A percentile compares a stretch with the other conserved stretches of the same genome.
Conservation (phyloP, 139 green algal genomes). For the Chlorella sp. region DNA sequence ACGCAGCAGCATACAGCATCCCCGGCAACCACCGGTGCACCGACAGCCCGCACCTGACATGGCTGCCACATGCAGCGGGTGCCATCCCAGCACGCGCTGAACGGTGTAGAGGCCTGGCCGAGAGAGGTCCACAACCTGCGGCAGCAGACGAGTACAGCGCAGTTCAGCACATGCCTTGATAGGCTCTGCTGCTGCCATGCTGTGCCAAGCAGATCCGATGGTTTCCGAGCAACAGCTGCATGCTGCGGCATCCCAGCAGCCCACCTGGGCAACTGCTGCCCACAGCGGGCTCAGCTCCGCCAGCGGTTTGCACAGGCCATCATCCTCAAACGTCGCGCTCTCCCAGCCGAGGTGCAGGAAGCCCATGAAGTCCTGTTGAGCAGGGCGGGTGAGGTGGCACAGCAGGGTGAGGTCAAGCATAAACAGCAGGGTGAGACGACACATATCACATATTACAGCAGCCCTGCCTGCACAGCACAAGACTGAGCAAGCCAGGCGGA, state of each 20-base stretch:
- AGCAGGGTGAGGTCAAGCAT: too few relatives aligned
- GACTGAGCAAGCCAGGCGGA: too few relatives aligned
- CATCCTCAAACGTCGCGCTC: conserved; percentile 52
- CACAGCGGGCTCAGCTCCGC: conserved; percentile 42
- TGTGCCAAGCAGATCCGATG: too few relatives aligned
- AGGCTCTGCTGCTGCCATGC: too few relatives aligned
- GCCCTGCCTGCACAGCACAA: too few relatives aligned
- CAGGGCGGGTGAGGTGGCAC: too few relatives aligned
- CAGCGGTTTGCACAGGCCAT: conserved; percentile 28
- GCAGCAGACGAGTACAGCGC: too few relatives aligned
- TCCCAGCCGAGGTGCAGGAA: conserved; percentile 77
- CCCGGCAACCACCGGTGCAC: background rate
- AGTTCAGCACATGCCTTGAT: too few relatives aligned
- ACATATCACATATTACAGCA: too few relatives aligned
- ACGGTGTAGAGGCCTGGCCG: conserved; percentile 54
- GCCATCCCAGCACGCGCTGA: conserved; percentile 64
- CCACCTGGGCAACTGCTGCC: conserved; percentile 31
- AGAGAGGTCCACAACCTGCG: conserved; percentile 40
- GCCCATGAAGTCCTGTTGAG: conserved; percentile 68
- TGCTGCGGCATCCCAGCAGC: too few relatives aligned
- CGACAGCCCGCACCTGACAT: conserved; percentile 35
- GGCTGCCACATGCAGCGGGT: conserved; percentile 64
- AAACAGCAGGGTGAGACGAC: too few relatives aligned
- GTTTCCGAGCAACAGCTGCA: too few relatives aligned
- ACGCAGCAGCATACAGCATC: background rate